Base-by-base conservation (phyloP, 352 stramenopile species). In the Phytophthora constricta region DNA sequence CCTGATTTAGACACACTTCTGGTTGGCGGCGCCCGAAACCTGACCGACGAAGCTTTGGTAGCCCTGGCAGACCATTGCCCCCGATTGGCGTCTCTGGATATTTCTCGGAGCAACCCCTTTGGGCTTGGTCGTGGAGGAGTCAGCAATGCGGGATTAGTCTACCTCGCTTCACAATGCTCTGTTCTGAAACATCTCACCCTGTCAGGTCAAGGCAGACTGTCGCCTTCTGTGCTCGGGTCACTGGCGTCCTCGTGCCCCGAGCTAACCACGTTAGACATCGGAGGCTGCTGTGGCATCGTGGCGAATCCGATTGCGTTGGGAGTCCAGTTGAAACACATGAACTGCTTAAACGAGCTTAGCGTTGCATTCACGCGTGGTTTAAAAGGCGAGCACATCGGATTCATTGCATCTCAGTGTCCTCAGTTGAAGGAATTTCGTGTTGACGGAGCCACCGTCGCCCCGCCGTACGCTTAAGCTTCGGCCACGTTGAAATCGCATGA, bases 51-150 rank as follows among this genome's bases (percentile, higher is more conserved):
- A 2, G 70, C 76, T 0, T 52, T 92, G 9, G 11, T 75, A 8
- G 73, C 76, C 0, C 57, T 92, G 25, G 81, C 64, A 11, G 60
- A 78, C 22, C 53, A 82, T 47, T 92, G 77, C 43, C 17, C 52
- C 8, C 10, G 31, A 9, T 74, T 92, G 23, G 65, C 70, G 27
- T 61, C 60, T n/a, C 53, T 92, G 9, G 81, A 89, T 20, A 83
- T 90, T 61, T 75, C 79, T 26, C 72, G 74, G 19, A 92, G 84
- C 57, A 92, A 90, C 59, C 84, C 81, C 1, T 92, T 90, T 56
- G 81, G 80, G 17, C 76, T 79, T 52, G 67, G 79, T 22, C 84
- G 78, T 17, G 74, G 78, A 20, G 78, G 81, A 0, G 71, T 92
- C 16, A 88, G 65, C 16, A 77, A 92, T 41, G 58, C 61, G 2